Percentiles rank a stretch among this genome's conserved stretches.
Conservation (phyloP, 495 filamentous ascomycete genomes). For the Parathielavia hyrcaniae region DNA sequence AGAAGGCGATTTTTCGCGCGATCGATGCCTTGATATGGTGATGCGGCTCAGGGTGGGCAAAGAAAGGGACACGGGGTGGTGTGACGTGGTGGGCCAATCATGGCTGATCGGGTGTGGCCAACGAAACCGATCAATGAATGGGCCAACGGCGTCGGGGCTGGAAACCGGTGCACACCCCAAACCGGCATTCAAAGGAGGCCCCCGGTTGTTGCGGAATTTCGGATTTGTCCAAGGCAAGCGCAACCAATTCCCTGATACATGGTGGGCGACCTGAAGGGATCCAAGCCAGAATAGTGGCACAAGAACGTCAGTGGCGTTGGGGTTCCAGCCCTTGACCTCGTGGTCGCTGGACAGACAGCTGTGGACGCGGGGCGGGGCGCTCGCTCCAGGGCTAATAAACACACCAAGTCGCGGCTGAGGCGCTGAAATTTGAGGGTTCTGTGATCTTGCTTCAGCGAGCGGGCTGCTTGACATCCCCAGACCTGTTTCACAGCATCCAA, state of each 20-base stretch:
- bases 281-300: background rate
- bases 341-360: too few relatives aligned
- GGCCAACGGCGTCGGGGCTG: slow-evolving; percentile 20
- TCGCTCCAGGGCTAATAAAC: too few relatives aligned
- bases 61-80: slow-evolving; percentile 18
- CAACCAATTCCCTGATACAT: slow-evolving; percentile 21
- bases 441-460: background rate
- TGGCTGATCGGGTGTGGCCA: slow-evolving; percentile 2
- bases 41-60: slow-evolving; percentile 18
- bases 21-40: slow-evolving; percentile 20
- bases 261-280: background rate
- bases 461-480: too few relatives aligned
- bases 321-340: too few relatives aligned
- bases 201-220: slow-evolving; percentile 15
- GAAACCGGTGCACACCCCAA: slow-evolving; percentile 24
- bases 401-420: background rate
- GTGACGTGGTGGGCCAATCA: slow-evolving; percentile 22
- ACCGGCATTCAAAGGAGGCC: slow-evolving; percentile 11
- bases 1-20: background rate
- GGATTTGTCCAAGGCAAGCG: slow-evolving; percentile 5
- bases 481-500: background rate
- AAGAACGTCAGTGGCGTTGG: background rate
- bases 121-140: slow-evolving; percentile 28
- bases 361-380: too few relatives aligned
- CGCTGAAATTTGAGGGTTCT: background rate